Conservation (phyloP, 2,329 filamentous ascomycete species). For the Didymella glomerata region DNA sequence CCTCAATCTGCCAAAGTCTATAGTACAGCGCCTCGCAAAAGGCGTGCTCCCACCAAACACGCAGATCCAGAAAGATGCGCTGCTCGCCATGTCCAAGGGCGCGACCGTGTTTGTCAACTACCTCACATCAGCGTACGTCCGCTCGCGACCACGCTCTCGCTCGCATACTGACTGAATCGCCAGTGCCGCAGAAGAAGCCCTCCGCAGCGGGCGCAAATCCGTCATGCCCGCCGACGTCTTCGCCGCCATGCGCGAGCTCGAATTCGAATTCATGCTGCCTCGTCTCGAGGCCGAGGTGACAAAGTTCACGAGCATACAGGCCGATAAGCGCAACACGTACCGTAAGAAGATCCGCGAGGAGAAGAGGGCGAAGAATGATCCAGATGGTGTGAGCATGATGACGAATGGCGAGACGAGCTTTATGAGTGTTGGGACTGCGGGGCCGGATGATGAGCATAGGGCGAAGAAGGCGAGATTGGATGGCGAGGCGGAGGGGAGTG, state of each 20-base stretch:
- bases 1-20: conserved; percentile 79
- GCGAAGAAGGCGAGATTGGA: conserved; percentile 58
- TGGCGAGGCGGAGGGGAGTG: conserved; percentile 51
- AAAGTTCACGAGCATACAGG: conserved; percentile 77
- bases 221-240: conserved; percentile 79
- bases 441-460: conserved; percentile 56
- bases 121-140: conserved; percentile 73
- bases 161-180: neutral
- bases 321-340: conserved; percentile 77
- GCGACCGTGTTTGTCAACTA: conserved; percentile 86
- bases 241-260: conserved; percentile 77
- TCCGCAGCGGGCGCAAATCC: conserved; percentile 75
- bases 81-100: conserved; percentile 80
- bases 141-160: neutral
- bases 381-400: conserved; percentile 14
- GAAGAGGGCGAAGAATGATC: conserved; percentile 56
- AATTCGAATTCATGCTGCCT: conserved; percentile 75
- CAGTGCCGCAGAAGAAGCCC: conserved; percentile 77
- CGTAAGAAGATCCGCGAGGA: conserved; percentile 73
- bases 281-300: conserved; percentile 78
- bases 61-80: conserved; percentile 82
- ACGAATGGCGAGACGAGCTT: conserved; percentile 32
- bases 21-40: conserved; percentile 81
- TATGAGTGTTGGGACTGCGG: conserved; percentile 11
- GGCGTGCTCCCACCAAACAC: conserved; percentile 81